A percentile compares a stretch with the other conserved stretches of the same genome.
phyloP scores from a whole-genome alignment of 1,284 basidiomycete genomes.

The Moesziomyces sp. region DNA sequence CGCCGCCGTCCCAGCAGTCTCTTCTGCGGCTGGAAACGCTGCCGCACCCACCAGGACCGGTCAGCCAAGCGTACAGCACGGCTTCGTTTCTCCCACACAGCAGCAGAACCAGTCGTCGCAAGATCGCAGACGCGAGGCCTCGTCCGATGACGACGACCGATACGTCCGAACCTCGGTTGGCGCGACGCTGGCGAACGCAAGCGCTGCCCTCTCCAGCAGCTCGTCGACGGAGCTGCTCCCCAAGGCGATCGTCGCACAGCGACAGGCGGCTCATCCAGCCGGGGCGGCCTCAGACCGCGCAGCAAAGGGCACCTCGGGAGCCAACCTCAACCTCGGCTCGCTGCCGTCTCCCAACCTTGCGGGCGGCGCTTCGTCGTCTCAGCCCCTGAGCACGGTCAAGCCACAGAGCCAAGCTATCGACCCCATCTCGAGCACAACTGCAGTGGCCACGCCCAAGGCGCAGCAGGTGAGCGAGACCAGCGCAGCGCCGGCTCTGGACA shows the following conservation, averaged over 20 bases:
- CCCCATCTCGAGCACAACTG: constrained; percentile 18
- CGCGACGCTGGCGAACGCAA: constrained; percentile 45
- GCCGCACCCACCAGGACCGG: constrained; percentile 1
- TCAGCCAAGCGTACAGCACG: constrained; percentile 27
- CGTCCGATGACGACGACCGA: constrained; percentile 44
- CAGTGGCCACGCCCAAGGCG: constrained; percentile 29
- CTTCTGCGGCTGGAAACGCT: constrained; percentile 7
- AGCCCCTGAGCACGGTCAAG: constrained; percentile 31
- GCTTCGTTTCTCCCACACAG: constrained; percentile 24
- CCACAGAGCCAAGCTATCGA: constrained; percentile 16
- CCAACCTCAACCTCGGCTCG: constrained; percentile 41
- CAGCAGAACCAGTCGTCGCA: constrained; percentile 13
- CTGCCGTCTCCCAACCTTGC: constrained; percentile 30
- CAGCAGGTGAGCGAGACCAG: constrained; percentile 16
- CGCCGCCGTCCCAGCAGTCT: constrained; percentile 6
- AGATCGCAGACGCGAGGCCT: constrained; percentile 30
- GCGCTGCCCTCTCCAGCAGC: constrained; percentile 48
- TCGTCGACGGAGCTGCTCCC: constrained; percentile 46
- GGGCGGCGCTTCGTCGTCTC: constrained; percentile 6
- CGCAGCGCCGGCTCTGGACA: constrained; percentile 21
- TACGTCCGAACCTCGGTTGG: constrained; percentile 32
- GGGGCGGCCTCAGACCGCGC: constrained; percentile 3
- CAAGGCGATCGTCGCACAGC: constrained; percentile 38
- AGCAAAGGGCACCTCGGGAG: constrained; percentile 10
- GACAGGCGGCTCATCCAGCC: constrained; percentile 11